phyloP scores from a whole-genome alignment of 305 asterid species.

The Fraxinus sp. region DNA sequence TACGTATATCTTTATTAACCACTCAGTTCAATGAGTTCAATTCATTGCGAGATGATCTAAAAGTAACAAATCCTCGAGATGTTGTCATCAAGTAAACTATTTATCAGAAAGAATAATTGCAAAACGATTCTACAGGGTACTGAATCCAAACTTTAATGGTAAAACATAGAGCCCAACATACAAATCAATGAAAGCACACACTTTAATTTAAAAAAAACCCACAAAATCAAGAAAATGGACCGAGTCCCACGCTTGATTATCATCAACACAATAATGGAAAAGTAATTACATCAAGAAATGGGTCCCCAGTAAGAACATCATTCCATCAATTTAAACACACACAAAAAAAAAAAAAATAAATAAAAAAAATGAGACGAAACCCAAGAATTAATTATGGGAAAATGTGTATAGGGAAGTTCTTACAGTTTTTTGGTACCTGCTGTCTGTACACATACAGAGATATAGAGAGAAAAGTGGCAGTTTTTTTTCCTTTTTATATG shows the following conservation, averaged over 20 bases:
- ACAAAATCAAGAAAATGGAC: constrained; percentile 1
- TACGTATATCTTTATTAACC: not conserved
- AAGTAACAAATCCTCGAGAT: not conserved
- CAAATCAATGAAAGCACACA: not conserved
- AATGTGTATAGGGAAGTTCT: not conserved
- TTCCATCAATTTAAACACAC: not conserved
- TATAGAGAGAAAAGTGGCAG: not conserved
- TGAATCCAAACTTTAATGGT: not conserved
- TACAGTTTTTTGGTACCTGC: constrained; percentile 23
- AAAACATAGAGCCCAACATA: not conserved
- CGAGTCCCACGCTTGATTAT: constrained; percentile 6
- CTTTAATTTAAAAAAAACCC: not conserved
- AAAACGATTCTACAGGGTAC: not conserved
- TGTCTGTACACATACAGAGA: not conserved
- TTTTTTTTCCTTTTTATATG: not conserved
- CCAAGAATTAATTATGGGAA: not conserved
- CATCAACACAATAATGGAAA: constrained; percentile 8
- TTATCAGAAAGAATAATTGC: not conserved
- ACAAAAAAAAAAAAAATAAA: not conserved
- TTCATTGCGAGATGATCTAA: not conserved
- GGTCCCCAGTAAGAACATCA: not conserved
- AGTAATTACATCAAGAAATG: constrained; percentile 6
- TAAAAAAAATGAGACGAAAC: not conserved
- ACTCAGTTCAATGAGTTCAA: not conserved
- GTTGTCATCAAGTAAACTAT: not conserved